Evolutionary conservation across 192 early-diverging fungal species (phyloP).

Genomic region (Backusella parvicylindrica): DNA sequence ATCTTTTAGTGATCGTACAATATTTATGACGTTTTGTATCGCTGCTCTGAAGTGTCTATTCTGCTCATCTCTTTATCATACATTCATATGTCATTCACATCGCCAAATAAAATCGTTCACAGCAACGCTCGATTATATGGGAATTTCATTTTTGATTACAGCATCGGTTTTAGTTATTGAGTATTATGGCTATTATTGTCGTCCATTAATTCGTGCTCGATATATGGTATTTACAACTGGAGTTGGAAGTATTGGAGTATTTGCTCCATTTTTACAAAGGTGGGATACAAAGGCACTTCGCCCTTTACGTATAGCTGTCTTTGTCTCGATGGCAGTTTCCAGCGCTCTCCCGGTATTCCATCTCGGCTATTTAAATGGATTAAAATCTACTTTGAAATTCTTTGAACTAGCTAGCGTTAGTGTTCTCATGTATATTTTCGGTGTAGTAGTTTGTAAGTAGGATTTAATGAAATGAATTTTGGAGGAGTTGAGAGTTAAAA

Average conservation of each 20-base stretch:
- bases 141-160: conserved; percentile 59
- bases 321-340: conserved; percentile 47
- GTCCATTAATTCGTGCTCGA: conserved; percentile 24
- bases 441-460: conserved; percentile 50
- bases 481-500: neutral
- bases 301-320: conserved; percentile 51
- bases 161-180: conserved; percentile 53
- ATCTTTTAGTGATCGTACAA: conserved; percentile 33
- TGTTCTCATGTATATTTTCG: conserved; percentile 47
- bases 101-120: conserved; percentile 48
- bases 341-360: conserved; percentile 50
- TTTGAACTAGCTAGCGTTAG: conserved; percentile 45
- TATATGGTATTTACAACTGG: conserved; percentile 50
- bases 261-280: conserved; percentile 49
- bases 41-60: conserved; percentile 56
- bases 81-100: conserved; percentile 55
- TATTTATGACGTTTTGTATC: conserved; percentile 53
- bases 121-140: conserved; percentile 61
- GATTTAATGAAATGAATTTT: neutral
- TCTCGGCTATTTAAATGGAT: conserved; percentile 41
- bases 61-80: conserved; percentile 57
- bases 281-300: conserved; percentile 51
- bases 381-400: conserved; percentile 39
- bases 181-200: conserved; percentile 59
- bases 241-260: conserved; percentile 45